Evolutionary conservation across 2,329 filamentous ascomycete species (phyloP).

Genomic region (Phyllosticta paracitricarpa): DNA sequence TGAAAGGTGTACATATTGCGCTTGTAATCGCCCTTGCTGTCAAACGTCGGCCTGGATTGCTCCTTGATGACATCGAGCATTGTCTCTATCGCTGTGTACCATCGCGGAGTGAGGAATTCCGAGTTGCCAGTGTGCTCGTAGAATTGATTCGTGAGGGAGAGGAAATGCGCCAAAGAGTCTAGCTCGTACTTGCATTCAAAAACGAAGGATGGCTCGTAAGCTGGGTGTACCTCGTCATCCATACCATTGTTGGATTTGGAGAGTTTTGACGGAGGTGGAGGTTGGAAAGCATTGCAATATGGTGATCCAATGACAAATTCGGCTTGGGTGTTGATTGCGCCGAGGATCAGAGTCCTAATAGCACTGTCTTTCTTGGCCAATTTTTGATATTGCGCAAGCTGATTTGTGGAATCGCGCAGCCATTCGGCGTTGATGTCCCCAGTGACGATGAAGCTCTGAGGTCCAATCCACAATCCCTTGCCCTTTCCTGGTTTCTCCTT

Average conservation of each 20-base stretch:
- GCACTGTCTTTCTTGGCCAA: conserved; percentile 71
- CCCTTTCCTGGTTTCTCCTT: conserved; percentile 20
- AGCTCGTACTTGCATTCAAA: conserved; percentile 99
- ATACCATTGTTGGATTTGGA: conserved; percentile 66
- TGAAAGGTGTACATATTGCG: conserved; percentile 82
- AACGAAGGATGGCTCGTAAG: conserved; percentile 72
- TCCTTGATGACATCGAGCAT: conserved; percentile 64
- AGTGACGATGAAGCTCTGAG: conserved; percentile 88
- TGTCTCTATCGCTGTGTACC: conserved; percentile 67
- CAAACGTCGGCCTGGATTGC: conserved; percentile 74
- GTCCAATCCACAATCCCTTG: conserved; percentile 56
- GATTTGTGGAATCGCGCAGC: conserved; percentile 88
- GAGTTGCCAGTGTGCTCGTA: conserved; percentile 67
- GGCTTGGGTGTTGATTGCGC: conserved; percentile 90
- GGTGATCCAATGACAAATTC: conserved; percentile 92
- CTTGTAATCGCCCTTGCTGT: conserved; percentile 54
- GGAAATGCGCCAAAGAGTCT: conserved; percentile 86
- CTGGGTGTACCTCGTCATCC: conserved; percentile 73
- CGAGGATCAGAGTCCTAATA: conserved; percentile 72
- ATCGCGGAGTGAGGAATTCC: conserved; percentile 68
- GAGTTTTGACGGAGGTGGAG: conserved; percentile 73
- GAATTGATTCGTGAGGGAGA: conserved; percentile 79
- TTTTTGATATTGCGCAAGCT: conserved; percentile 79
- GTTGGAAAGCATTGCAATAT: conserved; percentile 98
- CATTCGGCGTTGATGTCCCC: conserved; percentile 90